phyloP scores from a whole-genome alignment of 106 monocot genomes.

The Xerophyta viscosa region DNA sequence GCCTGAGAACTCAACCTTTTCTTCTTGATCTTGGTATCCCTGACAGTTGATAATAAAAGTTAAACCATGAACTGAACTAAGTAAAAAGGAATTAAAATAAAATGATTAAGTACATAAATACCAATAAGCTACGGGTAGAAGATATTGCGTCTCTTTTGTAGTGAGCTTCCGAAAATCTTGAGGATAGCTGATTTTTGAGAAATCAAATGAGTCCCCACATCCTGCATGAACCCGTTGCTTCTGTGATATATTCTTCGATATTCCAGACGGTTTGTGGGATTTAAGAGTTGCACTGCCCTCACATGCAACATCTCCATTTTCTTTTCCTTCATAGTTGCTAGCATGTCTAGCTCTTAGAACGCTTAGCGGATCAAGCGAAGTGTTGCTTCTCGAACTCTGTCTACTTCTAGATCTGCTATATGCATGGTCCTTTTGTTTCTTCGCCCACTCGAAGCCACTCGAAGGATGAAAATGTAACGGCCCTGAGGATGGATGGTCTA shows the following conservation, averaged over 20 bases:
- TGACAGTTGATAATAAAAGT: conserved; percentile 4
- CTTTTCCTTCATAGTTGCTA: conserved; percentile 1
- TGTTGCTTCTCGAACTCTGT: no score
- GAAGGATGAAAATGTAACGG: conserved; percentile 16
- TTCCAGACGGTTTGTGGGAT: conserved; percentile 6
- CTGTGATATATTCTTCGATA: conserved; percentile 24
- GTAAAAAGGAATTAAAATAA: background rate
- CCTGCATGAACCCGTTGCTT: conserved; percentile 29
- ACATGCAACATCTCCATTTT: conserved; percentile 9
- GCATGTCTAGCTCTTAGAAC: background rate
- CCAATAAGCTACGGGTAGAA: conserved; percentile 23
- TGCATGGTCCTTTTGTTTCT: conserved; percentile 18
- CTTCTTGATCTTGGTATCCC: conserved; percentile 22
- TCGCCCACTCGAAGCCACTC: conserved; percentile 32
- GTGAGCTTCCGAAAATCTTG: no score
- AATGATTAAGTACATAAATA: conserved; percentile 12
- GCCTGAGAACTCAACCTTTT: conserved; percentile 53
- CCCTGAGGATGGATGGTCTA: conserved; percentile 16
- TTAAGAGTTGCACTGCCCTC: background rate
- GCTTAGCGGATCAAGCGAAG: no score
- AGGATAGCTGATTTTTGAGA: no score
- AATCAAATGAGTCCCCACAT: no score
- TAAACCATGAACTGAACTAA: background rate
- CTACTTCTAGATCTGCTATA: conserved; percentile 10
- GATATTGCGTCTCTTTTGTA: conserved; percentile 17